These are phyloP conservation scores for Aspergillaceae sp. DNA, from an alignment of 2,329 filamentous ascomycete genomes.

Conservation along the genomic window DNA sequence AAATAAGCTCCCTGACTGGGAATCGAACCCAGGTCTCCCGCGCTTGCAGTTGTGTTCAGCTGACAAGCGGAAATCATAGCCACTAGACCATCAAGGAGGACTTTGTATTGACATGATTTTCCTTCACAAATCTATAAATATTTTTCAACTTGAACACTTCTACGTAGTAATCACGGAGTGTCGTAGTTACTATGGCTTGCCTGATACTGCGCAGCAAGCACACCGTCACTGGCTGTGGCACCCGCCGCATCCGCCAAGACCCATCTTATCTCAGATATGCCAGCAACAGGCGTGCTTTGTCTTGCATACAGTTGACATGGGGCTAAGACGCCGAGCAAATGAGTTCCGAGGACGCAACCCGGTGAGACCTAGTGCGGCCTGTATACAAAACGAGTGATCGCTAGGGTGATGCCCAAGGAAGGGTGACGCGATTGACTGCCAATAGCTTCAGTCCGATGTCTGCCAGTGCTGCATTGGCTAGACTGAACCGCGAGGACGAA, in stretches of 20 bases:
- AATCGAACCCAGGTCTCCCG: constrained; percentile 1
- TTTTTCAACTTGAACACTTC: too few relatives aligned
- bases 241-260: constrained; percentile 5
- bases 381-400: not conserved
- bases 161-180: too few relatives aligned
- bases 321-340: not conserved
- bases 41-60: not conserved
- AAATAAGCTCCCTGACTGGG: not conserved
- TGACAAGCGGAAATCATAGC: not conserved
- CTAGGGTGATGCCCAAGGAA: not conserved
- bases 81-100: not conserved
- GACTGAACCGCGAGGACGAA: not conserved
- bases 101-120: not conserved
- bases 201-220: too few relatives aligned
- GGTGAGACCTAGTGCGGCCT: not conserved
- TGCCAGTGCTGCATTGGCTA: constrained; percentile 1
- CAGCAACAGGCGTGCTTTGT: not conserved
- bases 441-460: not conserved
- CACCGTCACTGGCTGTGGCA: constrained; percentile 4
- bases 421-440: not conserved
- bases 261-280: constrained; percentile 3
- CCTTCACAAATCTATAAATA: too few relatives aligned
- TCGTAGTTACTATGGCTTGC: too few relatives aligned
- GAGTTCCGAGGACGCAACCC: not conserved
- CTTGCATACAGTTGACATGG: constrained; percentile 3